These are phyloP conservation scores for Zymoseptoria tritici DNA, from an alignment of 2,329 filamentous ascomycete genomes.

Conservation along the genomic window DNA sequence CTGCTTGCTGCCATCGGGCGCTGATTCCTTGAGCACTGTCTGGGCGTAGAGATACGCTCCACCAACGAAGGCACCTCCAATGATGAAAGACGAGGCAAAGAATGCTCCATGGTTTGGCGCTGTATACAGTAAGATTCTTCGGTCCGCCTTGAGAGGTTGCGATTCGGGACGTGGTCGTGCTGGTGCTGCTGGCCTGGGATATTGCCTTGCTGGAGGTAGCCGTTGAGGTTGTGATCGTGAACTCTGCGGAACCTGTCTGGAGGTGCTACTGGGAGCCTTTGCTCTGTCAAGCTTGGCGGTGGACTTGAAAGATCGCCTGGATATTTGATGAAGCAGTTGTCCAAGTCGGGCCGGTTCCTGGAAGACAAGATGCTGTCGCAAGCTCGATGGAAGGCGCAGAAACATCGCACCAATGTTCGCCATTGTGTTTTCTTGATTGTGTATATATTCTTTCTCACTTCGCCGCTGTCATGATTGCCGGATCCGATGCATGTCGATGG, in stretches of 20 bases:
- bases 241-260: conserved; percentile 2
- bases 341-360: neutral
- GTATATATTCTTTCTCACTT: neutral
- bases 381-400: conserved; percentile 16
- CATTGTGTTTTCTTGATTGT: conserved; percentile 6
- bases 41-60: conserved; percentile 12
- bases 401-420: conserved; percentile 8
- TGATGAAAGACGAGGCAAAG: conserved; percentile 12
- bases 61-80: conserved; percentile 13
- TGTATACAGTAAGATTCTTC: conserved; percentile 19
- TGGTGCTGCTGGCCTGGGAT: conserved; percentile 6
- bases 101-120: conserved; percentile 20
- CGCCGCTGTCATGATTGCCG: neutral
- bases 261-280: neutral
- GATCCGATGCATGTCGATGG: neutral
- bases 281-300: neutral
- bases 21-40: conserved; percentile 10
- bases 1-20: conserved; percentile 4
- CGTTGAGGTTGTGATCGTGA: conserved; percentile 2
- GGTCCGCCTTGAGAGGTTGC: conserved; percentile 2
- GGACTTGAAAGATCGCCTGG: neutral
- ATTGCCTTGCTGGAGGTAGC: conserved; percentile 5
- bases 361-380: conserved; percentile 15
- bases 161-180: neutral
- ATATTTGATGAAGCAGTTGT: neutral